phyloP scores from a whole-genome alignment of 345 rosid genomes.

The Erodium maritimum region DNA sequence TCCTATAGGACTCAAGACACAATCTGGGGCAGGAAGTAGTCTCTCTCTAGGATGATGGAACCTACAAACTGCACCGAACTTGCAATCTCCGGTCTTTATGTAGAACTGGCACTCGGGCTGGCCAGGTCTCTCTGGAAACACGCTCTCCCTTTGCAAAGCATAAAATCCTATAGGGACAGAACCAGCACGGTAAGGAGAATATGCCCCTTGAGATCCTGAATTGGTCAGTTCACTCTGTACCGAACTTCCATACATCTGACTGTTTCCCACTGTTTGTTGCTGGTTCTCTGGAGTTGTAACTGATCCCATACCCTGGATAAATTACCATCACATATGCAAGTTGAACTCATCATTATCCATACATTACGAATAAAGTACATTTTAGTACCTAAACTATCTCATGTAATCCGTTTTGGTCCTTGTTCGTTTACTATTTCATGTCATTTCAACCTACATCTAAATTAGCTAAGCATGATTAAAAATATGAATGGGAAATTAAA shows the following conservation, averaged over 20 bases:
- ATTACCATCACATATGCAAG: constrained; percentile 6
- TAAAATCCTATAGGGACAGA: constrained; percentile 63
- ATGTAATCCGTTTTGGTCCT: too few relatives aligned
- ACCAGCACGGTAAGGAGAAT: constrained; percentile 46
- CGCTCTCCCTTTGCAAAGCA: constrained; percentile 71
- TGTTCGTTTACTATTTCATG: too few relatives aligned
- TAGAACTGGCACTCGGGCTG: constrained; percentile 94
- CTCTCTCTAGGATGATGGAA: constrained; percentile 97
- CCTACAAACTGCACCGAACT: constrained; percentile 89
- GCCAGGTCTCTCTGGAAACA: constrained; percentile 97
- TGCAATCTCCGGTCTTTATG: constrained; percentile 98
- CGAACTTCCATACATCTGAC: constrained; percentile 47
- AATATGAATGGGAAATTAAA: too few relatives aligned
- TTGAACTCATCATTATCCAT: constrained; percentile 8
- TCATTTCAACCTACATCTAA: too few relatives aligned
- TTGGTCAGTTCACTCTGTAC: constrained; percentile 45
- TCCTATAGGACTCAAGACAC: constrained; percentile 74
- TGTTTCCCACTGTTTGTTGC: constrained; percentile 37
- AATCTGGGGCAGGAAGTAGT: constrained; percentile 82
- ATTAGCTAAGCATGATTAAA: too few relatives aligned
- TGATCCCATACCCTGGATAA: constrained; percentile 69
- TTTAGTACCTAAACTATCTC: too few relatives aligned
- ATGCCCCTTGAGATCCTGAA: constrained; percentile 49
- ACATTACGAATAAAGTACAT: too few relatives aligned
- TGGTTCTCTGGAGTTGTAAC: constrained; percentile 78